Evolutionary conservation across 306 rosid species (phyloP), one percentile per base, ranked within the genome.

Genomic region (Gleditsia sinensis): DNA sequence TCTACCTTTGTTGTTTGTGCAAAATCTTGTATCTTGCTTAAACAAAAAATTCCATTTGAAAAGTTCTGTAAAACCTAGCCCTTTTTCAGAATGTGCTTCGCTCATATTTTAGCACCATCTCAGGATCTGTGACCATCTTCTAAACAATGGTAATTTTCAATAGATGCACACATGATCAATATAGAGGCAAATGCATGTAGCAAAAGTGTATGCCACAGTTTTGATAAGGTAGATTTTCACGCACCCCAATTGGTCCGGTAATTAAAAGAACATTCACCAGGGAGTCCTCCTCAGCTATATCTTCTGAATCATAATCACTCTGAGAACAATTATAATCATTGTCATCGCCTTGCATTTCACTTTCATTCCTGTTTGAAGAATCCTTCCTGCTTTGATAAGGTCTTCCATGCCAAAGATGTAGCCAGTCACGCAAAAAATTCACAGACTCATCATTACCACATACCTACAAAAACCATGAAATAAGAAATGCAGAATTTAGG

Each of bases 181-280:
- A 67, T 8, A 43, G 32, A 53, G 43, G 14, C 58, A 30, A 56
- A 74, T 67, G 55, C 77, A 69, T 48, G 65, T 69, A 63, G 63
- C 6, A 68, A n/a, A 78, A 78, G 51, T 20, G 46, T 13, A 37
- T 40, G 50, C 32, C 34, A 50, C 27, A 68, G 24, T 57, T 71
- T 36, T 51, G 51, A 78, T 55, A 48, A 49, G 53, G 39, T 62
- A 48, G 40, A 59, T 42, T 58, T 81, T 39, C 36, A 75, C 81
- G 9, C 84, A 94, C 98, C 89, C 98, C 97, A 57, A 73, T 69
- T 69, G 96, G 97, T 56, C 98, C 98, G 0, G 98, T 88, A 82
- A 91, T 76, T 69, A 91, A 76, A 68, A 94, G 95, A 80, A 91
- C 89, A 36, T 88, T 91, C 83, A 75, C 85, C 56, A 83, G 72